Evolutionary conservation across 2,329 filamentous ascomycete genomes (phyloP), one percentile per base, ranked within the genome.

Genomic region (Aotearoamyces nothofagi): DNA sequence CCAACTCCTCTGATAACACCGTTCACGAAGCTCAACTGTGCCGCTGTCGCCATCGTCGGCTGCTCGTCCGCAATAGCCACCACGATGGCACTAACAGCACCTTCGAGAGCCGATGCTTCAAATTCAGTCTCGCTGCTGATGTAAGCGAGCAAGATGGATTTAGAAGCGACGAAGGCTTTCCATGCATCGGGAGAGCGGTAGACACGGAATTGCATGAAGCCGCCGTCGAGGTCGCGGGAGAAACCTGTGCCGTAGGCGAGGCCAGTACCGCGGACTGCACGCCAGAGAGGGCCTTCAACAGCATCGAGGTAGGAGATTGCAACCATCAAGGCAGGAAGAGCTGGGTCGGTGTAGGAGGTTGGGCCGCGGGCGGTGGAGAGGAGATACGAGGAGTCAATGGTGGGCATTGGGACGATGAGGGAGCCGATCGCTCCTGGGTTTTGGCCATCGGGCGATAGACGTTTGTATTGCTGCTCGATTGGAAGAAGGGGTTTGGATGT

Each of bases 251-350:
- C 86, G 47, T 98, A 98, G 1, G 90, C 90, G 29, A 96, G 73
- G 24, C 90, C 90, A 24, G 82, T 90, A 32, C 90, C 90, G 26
- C 90, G 82, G 27, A 96, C 80, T 0, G 83, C 82, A 38, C 78
- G 78, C 87, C 90, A 96, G 17, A 98, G 69, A 1, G 90, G 90
- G 0, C 90, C 90, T 53, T 98, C 90, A 11, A 92, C 79, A 1
- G 84, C 76, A 47, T 94, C 86, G 35, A 98, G 76, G 49, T 94
- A 96, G 12, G 84, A 75, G 27, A 84, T 71, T 1, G 87, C 84
- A 5, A 98, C 86, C 51, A 92, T 70, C 29, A 93, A 65, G 2
- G 86, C 76, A 0, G 90, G 84, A 1, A 96, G 62, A 10, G 71
- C 66, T 0, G 84, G 76, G 44, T 94, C 78, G 4, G 67, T 63